These are phyloP conservation scores for Dictyostelium firmibasis DNA, from an alignment of 78 protist genomes.

Conservation along the genomic window DNA sequence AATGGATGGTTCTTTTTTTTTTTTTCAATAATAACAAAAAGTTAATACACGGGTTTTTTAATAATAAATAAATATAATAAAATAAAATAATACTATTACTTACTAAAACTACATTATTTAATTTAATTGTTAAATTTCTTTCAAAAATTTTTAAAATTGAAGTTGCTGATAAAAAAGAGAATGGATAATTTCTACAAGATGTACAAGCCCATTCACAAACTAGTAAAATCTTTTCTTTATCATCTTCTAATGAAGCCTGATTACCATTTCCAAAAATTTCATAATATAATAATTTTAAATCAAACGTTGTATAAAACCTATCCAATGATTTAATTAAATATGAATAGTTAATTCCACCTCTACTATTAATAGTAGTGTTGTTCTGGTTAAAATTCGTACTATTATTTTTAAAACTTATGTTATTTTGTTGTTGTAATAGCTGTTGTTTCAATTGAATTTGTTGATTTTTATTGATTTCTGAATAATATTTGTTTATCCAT, in stretches of 20 bases:
- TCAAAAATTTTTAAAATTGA: slow-evolving; percentile 38
- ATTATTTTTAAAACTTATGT: neutral
- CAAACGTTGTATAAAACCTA: neutral
- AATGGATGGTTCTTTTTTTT: slow-evolving; percentile 17
- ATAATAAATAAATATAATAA: neutral
- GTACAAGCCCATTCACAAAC: slow-evolving; percentile 77
- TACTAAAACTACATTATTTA: neutral
- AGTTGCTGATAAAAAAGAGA: slow-evolving; percentile 18
- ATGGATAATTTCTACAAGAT: slow-evolving; percentile 36
- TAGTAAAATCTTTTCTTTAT: slow-evolving; percentile 29
- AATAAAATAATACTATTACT: neutral
- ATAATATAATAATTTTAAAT: slow-evolving; percentile 23
- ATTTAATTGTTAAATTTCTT: slow-evolving; percentile 18
- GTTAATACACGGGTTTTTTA: neutral
- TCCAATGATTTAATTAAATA: slow-evolving; percentile 49
- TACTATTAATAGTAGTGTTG: neutral
- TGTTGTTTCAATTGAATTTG: neutral
- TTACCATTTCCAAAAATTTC: slow-evolving; percentile 50
- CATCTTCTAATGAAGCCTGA: slow-evolving; percentile 55
- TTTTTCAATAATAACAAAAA: neutral
- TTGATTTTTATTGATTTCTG: slow-evolving; percentile 23
- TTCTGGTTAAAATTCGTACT: neutral
- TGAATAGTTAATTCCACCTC: slow-evolving; percentile 13
- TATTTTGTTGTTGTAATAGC: neutral
- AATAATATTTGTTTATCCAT: slow-evolving; percentile 27